Evolutionary conservation across 257 asterid species (phyloP).

Genomic region (Capsicum rhomboideum): DNA sequence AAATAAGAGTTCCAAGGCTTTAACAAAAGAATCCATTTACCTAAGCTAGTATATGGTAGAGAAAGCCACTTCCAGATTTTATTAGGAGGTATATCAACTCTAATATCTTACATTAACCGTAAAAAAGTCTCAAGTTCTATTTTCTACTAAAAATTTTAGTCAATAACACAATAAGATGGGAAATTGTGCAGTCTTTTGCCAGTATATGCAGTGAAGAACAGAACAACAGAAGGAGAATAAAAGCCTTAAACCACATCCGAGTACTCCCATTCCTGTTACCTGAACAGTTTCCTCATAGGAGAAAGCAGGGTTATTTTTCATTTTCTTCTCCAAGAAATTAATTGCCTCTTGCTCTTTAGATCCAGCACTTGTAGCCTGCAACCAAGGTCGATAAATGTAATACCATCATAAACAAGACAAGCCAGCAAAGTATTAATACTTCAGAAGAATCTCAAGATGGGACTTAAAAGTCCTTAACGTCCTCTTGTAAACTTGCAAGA

Average conservation of each 20-base stretch:
- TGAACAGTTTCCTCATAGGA: conserved; percentile 90
- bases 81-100: background rate
- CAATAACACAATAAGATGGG: background rate
- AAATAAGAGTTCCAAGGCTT: background rate
- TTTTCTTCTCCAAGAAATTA: conserved; percentile 89
- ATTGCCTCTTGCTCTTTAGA: conserved; percentile 95
- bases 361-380: conserved; percentile 96
- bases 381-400: conserved; percentile 12
- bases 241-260: background rate
- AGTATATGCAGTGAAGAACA: background rate
- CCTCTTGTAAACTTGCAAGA: background rate
- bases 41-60: background rate
- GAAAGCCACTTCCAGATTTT: background rate
- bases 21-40: background rate
- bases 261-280: conserved; percentile 32
- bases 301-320: conserved; percentile 88
- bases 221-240: background rate
- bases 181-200: background rate
- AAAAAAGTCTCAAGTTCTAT: background rate
- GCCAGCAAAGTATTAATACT: background rate
- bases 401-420: background rate
- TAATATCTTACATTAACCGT: background rate
- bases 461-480: background rate
- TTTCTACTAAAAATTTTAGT: background rate
- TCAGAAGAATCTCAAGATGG: background rate